Evolutionary conservation across 1,284 basidiomycete genomes (phyloP).

Genomic region (Ustilago curta): DNA sequence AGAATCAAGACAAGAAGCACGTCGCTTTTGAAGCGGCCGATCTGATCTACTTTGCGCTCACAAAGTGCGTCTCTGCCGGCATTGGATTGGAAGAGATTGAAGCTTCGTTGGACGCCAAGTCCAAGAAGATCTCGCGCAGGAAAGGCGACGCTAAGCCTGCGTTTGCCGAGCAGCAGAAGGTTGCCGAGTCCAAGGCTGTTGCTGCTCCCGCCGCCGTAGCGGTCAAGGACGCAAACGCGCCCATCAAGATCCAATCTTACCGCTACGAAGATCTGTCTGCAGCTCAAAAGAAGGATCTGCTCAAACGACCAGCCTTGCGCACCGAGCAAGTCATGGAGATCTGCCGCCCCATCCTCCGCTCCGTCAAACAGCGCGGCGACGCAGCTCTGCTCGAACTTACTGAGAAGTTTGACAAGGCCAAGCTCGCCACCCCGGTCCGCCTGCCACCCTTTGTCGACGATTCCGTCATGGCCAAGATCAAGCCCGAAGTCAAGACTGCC

Average conservation of each 20-base stretch:
- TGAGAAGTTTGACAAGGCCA: constrained; percentile 88
- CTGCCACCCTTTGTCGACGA: constrained; percentile 71
- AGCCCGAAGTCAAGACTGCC: constrained; percentile 76
- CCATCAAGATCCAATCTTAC: constrained; percentile 69
- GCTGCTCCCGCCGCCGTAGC: constrained; percentile 27
- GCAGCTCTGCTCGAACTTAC: constrained; percentile 88
- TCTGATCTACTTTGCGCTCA: constrained; percentile 91
- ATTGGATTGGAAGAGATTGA: constrained; percentile 89
- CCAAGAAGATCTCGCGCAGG: constrained; percentile 86
- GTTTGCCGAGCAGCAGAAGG: constrained; percentile 73
- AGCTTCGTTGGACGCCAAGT: constrained; percentile 84
- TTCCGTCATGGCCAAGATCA: constrained; percentile 69
- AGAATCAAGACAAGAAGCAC: constrained; percentile 77
- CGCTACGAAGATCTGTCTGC: constrained; percentile 70
- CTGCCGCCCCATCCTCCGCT: constrained; percentile 92
- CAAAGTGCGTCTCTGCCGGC: constrained; percentile 86
- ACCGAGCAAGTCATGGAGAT: constrained; percentile 94
- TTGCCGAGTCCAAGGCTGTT: constrained; percentile 58
- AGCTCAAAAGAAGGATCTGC: constrained; percentile 77
- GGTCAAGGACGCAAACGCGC: constrained; percentile 71
- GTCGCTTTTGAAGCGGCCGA: constrained; percentile 98
- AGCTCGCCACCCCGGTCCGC: constrained; percentile 73
- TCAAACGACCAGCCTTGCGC: constrained; percentile 90
- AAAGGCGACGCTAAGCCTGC: constrained; percentile 93
- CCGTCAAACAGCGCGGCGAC: constrained; percentile 87